Conservation (phyloP, 495 filamentous ascomycete genomes). For the Penicillium taxi region DNA sequence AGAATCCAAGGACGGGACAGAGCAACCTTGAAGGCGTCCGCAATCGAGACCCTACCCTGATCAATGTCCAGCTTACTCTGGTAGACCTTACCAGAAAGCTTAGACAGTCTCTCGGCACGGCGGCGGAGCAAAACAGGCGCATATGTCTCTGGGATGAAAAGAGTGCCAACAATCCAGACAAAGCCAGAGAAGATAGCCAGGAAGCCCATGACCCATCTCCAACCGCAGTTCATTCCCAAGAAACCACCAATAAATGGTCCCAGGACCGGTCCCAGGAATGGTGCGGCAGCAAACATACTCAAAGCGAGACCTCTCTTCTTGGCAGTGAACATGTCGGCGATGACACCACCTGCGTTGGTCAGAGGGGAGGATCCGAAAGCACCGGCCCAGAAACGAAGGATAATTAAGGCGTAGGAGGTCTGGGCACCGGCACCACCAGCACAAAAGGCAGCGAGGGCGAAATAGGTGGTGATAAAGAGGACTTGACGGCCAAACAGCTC, state of each 20-base stretch:
- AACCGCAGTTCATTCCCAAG: slow-evolving; percentile 50
- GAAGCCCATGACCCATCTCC: slow-evolving; percentile 61
- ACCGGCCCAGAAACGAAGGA: slow-evolving; percentile 72
- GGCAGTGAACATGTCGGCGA: slow-evolving; percentile 65
- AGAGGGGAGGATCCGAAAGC: slow-evolving; percentile 68
- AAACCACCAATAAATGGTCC: slow-evolving; percentile 56
- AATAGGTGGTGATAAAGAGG: slow-evolving; percentile 58
- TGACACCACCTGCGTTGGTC: slow-evolving; percentile 66
- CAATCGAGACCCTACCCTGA: slow-evolving; percentile 31
- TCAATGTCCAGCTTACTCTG: slow-evolving; percentile 39
- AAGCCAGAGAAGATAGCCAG: slow-evolving; percentile 42
- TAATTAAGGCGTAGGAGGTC: slow-evolving; percentile 57
- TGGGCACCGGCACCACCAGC: slow-evolving; percentile 53
- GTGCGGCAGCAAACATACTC: slow-evolving; percentile 56
- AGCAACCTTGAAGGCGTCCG: slow-evolving; percentile 35
- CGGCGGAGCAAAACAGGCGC: slow-evolving; percentile 49
- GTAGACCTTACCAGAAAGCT: slow-evolving; percentile 51
- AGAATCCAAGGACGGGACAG: slow-evolving; percentile 45
- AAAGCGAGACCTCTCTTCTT: slow-evolving; percentile 56
- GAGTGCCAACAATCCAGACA: slow-evolving; percentile 47
- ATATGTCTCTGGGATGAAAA: slow-evolving; percentile 56
- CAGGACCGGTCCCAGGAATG: slow-evolving; percentile 62
- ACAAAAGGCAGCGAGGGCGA: slow-evolving; percentile 60
- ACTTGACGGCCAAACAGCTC: slow-evolving; percentile 69
- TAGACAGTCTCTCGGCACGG: slow-evolving; percentile 44